These are phyloP conservation scores for Neodidymelliopsis sp. DNA, from an alignment of 2,329 filamentous ascomycete genomes.

Conservation along the genomic window DNA sequence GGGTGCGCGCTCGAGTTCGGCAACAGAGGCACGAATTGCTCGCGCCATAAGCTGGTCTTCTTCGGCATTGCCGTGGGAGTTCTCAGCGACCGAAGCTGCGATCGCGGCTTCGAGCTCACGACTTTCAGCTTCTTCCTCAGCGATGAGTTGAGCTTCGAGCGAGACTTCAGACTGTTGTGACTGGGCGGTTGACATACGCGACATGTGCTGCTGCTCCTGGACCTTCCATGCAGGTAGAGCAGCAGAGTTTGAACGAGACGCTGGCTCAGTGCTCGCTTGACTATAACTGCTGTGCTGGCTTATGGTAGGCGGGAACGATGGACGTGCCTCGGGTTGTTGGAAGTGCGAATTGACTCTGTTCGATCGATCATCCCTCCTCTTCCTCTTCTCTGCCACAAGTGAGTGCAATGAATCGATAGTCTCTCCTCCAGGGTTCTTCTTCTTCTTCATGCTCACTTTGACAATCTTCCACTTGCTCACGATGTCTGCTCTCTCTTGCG, in stretches of 20 bases:
- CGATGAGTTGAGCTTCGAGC: slow-evolving; percentile 31
- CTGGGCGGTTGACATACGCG: slow-evolving; percentile 24
- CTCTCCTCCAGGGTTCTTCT: slow-evolving; percentile 57
- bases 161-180: slow-evolving; percentile 19
- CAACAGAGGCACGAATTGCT: slow-evolving; percentile 76
- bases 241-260: slow-evolving; percentile 26
- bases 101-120: slow-evolving; percentile 77
- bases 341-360: slow-evolving; percentile 34
- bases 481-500: slow-evolving; percentile 69
- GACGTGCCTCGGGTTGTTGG: slow-evolving; percentile 26
- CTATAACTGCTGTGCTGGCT: slow-evolving; percentile 26
- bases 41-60: slow-evolving; percentile 77
- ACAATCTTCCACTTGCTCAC: slow-evolving; percentile 69
- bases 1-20: slow-evolving; percentile 58
- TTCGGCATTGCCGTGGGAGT: slow-evolving; percentile 71
- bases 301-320: slow-evolving; percentile 22
- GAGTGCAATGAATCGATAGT: slow-evolving; percentile 60
- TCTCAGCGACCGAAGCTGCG: slow-evolving; percentile 66
- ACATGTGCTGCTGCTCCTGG: slow-evolving; percentile 37
- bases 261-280: slow-evolving; percentile 16
- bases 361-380: slow-evolving; percentile 46
- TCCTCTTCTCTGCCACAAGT: slow-evolving; percentile 48
- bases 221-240: slow-evolving; percentile 23
- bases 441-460: slow-evolving; percentile 66
- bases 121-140: slow-evolving; percentile 54